phyloP scores from a whole-genome alignment of 352 stramenopile genomes.

The Pythium guiyangense region DNA sequence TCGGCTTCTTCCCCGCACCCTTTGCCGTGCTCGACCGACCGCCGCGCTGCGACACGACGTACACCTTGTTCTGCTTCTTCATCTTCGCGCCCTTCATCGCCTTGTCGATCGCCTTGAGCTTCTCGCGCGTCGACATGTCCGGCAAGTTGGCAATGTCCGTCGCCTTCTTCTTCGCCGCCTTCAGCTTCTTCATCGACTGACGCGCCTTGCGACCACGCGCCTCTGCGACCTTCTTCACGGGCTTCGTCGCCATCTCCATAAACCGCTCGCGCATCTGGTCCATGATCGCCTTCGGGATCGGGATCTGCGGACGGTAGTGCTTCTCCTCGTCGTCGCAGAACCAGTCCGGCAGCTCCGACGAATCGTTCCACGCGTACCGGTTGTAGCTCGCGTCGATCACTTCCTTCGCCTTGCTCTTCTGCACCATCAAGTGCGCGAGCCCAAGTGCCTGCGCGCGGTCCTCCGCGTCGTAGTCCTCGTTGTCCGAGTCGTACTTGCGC shows the following conservation, averaged over 20 bases:
- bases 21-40: slow-evolving; percentile 42
- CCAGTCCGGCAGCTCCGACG: slow-evolving; percentile 95
- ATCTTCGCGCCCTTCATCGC: slow-evolving; percentile 91
- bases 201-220: slow-evolving; percentile 95
- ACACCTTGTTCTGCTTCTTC: slow-evolving; percentile 94
- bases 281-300: slow-evolving; percentile 94
- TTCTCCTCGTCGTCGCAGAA: slow-evolving; percentile 96
- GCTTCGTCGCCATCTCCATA: slow-evolving; percentile 94
- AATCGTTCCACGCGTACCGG: slow-evolving; percentile 98
- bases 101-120: slow-evolving; percentile 98
- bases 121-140: slow-evolving; percentile 97
- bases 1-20: slow-evolving; percentile 71
- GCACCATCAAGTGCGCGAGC: slow-evolving; percentile 97
- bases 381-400: slow-evolving; percentile 99
- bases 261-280: slow-evolving; percentile 98
- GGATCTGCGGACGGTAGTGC: slow-evolving; percentile 97
- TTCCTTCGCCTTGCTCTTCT: slow-evolving; percentile 96
- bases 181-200: slow-evolving; percentile 92
- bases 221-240: slow-evolving; percentile 99
- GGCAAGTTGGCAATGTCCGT: slow-evolving; percentile 93
- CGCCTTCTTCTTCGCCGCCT: slow-evolving; percentile 97
- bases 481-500: slow-evolving; percentile 93
- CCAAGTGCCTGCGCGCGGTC: slow-evolving; percentile 95
- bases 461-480: slow-evolving; percentile 97
- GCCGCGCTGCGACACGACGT: slow-evolving; percentile 91